Evolutionary conservation across 768 basidiomycete genomes (phyloP), one percentile per base, ranked within the genome.

Genomic region (Mycena metata): DNA sequence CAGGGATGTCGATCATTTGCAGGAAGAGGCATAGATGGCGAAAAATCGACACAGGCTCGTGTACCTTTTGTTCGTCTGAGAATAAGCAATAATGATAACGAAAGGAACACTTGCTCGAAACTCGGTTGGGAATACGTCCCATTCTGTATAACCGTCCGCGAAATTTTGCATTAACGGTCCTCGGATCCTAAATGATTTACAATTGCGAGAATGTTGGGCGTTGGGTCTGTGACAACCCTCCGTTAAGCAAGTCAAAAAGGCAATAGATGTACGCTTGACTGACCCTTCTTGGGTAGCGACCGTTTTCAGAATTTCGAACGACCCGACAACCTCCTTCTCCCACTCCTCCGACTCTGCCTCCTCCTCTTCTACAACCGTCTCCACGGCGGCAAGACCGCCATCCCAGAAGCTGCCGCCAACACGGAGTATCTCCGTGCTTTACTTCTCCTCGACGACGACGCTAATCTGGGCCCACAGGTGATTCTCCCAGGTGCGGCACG

Each of bases 401-500:
- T 93, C 91, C 96, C 96, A 97, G 76, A 94, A 96, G 46, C 91
- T 88, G 0, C 90, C 90, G 0, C 91, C 90, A 8, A 95, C 76
- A 43, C 86, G 84, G 12, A 83, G 77, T 74, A 98, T 85, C 68
- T 92, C 90, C 35, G 83, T 84, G 50, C 89, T 91, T 76, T 92
- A 87, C 66, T 92, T 90, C 72, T 95, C 90, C 75, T 96, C 94
- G 73, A 93, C 91, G 43, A 94, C 82, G 55, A 94, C 85, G 72
- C 90, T 90, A 56, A 96, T 83, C 65, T 94, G 91, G 0, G 94
- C 95, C 98, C 98, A 99, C 0, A 99, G 83, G 75, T 96, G 91
- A 75, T 99, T 98, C 74, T 96, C 94, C 96, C 97, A 99, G 23
- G 93, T 92, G 39, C 90, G 81, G 74, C 95, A 96, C 4, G 92